Evolutionary conservation across 495 filamentous ascomycete species (phyloP), one percentile per base, ranked within the genome.

Genomic region (Thermothielavioides terrestris): DNA sequence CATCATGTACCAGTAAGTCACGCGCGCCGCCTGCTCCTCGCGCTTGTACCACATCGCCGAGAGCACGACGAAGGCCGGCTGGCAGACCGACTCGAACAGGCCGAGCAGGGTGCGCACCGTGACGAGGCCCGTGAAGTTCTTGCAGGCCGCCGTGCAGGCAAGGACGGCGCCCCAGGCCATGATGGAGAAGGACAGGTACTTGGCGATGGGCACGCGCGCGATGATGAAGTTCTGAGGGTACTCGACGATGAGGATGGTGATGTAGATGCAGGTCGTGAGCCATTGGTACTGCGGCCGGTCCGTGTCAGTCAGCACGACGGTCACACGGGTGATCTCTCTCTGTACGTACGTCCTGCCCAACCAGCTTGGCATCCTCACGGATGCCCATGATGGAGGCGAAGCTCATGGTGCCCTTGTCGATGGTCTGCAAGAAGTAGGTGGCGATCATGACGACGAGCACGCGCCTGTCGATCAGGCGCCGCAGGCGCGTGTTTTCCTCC

Each of bases 1-100:
- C 76, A 80, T 82, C 77, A 81, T 83, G 61, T 84, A 80, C 80
- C 84, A 87, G 62, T 83, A 84, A 0, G 80, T 80, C 0, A 85
- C 80, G 0, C 77, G 77, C 0, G 70, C 64, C 0, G 82, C 76
- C 60, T 86, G 83, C 51, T 87, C 82, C 42, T 81, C 73, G 9
- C 82, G 74, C 36, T 75, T 80, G 61, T 85, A 86, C 82, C 84
- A 87, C 76, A 85, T 85, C n/a, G 77, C 70, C 0, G 78, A 82
- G 17, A 86, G 67, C 25, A 85, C 59, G 12, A 87, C 63, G 49
- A 79, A 76, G 30, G 71, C 72, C 0, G 81, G 81, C 56, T 82
- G 77, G 58, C 77, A 82, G 46, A 74, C 78, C 12, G 82, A 82
- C 50, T 87, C 84, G 56, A 84, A 85, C 35, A 82, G 73, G 48